Evolutionary conservation across 345 rosid genomes (phyloP).

Genomic region (Rhizophora apiculata): DNA sequence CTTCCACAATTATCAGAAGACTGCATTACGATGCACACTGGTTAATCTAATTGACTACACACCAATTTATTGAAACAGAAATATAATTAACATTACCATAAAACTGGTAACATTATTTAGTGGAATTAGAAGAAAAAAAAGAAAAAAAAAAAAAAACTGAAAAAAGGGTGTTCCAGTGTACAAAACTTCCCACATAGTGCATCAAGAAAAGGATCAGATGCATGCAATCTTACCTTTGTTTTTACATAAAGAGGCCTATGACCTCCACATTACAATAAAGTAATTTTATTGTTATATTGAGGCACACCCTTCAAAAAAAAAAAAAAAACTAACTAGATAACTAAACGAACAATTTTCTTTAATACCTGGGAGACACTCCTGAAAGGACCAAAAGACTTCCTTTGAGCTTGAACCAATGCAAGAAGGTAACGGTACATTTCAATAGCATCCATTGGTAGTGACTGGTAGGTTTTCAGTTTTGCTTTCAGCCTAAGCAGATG

Average conservation of each 20-base stretch:
- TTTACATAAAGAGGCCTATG: no score
- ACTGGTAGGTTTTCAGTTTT: slow-evolving; percentile 66
- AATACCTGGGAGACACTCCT: slow-evolving; percentile 56
- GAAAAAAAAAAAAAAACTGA: neutral
- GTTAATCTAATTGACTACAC: neutral
- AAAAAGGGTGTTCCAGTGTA: neutral
- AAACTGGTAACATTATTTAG: neutral
- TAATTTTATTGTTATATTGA: no score
- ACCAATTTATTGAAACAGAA: neutral
- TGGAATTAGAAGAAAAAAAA: no score
- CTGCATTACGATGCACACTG: neutral
- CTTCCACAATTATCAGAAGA: no score
- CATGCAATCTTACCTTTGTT: no score
- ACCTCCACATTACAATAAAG: no score
- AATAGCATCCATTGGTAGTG: slow-evolving; percentile 68
- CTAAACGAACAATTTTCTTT: no score
- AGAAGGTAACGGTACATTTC: slow-evolving; percentile 84
- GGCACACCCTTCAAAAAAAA: no score
- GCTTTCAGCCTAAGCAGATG: slow-evolving; percentile 79
- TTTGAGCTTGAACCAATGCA: slow-evolving; percentile 88
- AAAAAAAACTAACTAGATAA: no score
- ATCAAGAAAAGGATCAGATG: no score
- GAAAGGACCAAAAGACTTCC: slow-evolving; percentile 68
- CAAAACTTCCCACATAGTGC: no score
- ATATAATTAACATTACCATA: neutral